These are phyloP conservation scores for Pharus latifolius DNA, from an alignment of 176 grass and related monocot genomes.

Conservation along the genomic window DNA sequence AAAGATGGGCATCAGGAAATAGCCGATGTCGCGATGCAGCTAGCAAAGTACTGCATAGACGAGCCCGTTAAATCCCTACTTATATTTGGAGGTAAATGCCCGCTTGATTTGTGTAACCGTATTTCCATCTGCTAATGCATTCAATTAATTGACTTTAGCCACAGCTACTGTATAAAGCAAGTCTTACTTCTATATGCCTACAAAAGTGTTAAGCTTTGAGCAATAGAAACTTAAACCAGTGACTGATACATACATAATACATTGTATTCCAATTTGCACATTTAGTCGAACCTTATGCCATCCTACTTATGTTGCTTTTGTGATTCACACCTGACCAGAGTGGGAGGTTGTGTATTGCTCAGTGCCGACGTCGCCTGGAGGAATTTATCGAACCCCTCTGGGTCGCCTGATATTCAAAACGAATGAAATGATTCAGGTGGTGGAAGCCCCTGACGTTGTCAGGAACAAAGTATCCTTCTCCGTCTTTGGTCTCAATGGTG, in stretches of 20 bases:
- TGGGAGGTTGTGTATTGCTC: conserved; percentile 93
- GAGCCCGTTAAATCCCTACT: conserved; percentile 73
- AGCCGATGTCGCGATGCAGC: conserved; percentile 39
- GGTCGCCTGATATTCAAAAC: conserved; percentile 84
- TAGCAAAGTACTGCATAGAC: conserved; percentile 61
- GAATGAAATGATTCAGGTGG: conserved; percentile 74
- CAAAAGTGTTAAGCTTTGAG: background rate
- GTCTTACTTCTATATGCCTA: background rate
- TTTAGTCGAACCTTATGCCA: background rate
- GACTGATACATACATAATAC: background rate
- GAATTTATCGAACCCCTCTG: conserved; percentile 51
- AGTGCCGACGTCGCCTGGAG: conserved; percentile 76
- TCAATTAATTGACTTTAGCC: background rate
- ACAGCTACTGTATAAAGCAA: background rate
- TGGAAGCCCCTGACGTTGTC: conserved; percentile 67
- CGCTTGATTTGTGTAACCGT: background rate
- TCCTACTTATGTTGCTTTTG: background rate
- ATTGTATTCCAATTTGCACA: background rate
- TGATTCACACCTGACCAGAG: conserved; percentile 26
- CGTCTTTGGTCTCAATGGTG: conserved; percentile 57
- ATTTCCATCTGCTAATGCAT: background rate
- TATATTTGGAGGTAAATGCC: conserved; percentile 68
- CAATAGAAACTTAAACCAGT: background rate
- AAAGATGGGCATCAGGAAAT: conserved; percentile 62
- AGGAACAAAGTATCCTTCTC: conserved; percentile 69